Conservation (phyloP, 371 early-diverging fungal genomes). For the Actinomucor elegans region DNA sequence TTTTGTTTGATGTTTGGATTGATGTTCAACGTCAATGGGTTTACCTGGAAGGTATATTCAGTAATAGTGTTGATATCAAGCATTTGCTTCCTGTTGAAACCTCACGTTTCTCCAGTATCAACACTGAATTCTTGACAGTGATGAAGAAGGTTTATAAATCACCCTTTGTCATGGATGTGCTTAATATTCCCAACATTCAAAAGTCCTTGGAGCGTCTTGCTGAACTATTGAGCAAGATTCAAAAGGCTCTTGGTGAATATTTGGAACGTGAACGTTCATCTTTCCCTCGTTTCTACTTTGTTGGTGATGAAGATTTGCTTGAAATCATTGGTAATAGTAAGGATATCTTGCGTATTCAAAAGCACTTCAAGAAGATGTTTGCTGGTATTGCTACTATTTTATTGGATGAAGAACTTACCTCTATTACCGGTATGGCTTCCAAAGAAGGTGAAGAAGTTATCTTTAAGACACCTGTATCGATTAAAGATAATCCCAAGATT, state of each 20-base stretch:
- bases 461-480: slow-evolving; percentile 78
- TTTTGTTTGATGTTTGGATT: slow-evolving; percentile 98
- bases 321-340: slow-evolving; percentile 99
- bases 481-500: slow-evolving; percentile 86
- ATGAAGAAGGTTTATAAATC: slow-evolving; percentile 99
- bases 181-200: slow-evolving; percentile 91
- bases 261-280: slow-evolving; percentile 94
- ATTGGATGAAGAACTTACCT: slow-evolving; percentile 71
- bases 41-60: slow-evolving; percentile 97
- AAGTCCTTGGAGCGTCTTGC: slow-evolving; percentile 94
- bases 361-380: slow-evolving; percentile 99
- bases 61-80: slow-evolving; percentile 94
- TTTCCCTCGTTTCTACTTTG: slow-evolving; percentile 99
- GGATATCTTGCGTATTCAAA: slow-evolving; percentile 93
- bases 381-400: slow-evolving; percentile 91
- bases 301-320: slow-evolving; percentile 98
- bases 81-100: slow-evolving; percentile 95
- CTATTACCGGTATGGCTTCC: slow-evolving; percentile 85
- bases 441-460: slow-evolving; percentile 90
- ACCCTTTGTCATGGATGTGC: slow-evolving; percentile 92
- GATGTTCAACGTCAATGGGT: slow-evolving; percentile 99
- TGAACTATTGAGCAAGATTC: slow-evolving; percentile 92
- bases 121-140: slow-evolving; percentile 94
- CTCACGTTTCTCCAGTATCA: slow-evolving; percentile 93
- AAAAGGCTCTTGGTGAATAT: slow-evolving; percentile 98